Evolutionary conservation across 495 filamentous ascomycete species (phyloP).

Genomic region (Glutinoglossum americanum): DNA sequence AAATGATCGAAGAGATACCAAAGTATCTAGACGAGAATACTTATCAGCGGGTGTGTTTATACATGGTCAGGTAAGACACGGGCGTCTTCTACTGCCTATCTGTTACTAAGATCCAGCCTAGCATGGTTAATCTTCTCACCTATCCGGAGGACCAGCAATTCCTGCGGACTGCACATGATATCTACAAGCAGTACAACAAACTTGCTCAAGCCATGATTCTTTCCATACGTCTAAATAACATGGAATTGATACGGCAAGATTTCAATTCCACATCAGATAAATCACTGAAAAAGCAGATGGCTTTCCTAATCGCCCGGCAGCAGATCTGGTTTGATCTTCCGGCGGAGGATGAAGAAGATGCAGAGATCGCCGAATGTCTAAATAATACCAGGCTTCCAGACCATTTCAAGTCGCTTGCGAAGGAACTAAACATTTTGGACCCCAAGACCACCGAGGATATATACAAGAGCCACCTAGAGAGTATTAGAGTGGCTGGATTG

Average conservation of each 20-base stretch:
- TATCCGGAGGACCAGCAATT: slow-evolving; percentile 94
- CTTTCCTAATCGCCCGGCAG: slow-evolving; percentile 79
- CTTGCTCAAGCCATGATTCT: slow-evolving; percentile 83
- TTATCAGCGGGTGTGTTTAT: slow-evolving; percentile 78
- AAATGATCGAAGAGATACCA: slow-evolving; percentile 87
- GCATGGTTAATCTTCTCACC: slow-evolving; percentile 93
- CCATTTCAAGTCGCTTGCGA: slow-evolving; percentile 81
- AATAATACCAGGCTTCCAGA: slow-evolving; percentile 74
- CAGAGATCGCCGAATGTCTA: slow-evolving; percentile 57
- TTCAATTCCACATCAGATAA: slow-evolving; percentile 61
- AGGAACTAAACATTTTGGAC: slow-evolving; percentile 91
- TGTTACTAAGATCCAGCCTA: slow-evolving; percentile 3
- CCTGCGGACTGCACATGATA: slow-evolving; percentile 69
- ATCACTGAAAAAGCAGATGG: slow-evolving; percentile 79
- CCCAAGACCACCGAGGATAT: slow-evolving; percentile 97
- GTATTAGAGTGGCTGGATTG: slow-evolving; percentile 69
- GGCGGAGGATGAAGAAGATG: slow-evolving; percentile 39
- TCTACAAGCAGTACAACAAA: slow-evolving; percentile 83
- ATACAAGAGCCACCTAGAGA: slow-evolving; percentile 97
- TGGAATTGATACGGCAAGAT: slow-evolving; percentile 53
- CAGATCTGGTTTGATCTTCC: slow-evolving; percentile 60
- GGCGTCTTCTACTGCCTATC: background rate
- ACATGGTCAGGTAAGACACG: slow-evolving; percentile 50
- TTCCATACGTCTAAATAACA: slow-evolving; percentile 80
- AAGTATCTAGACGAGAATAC: slow-evolving; percentile 84